phyloP scores from a whole-genome alignment of 2,329 filamentous ascomycete genomes.

The Leptographium radiaticola region DNA sequence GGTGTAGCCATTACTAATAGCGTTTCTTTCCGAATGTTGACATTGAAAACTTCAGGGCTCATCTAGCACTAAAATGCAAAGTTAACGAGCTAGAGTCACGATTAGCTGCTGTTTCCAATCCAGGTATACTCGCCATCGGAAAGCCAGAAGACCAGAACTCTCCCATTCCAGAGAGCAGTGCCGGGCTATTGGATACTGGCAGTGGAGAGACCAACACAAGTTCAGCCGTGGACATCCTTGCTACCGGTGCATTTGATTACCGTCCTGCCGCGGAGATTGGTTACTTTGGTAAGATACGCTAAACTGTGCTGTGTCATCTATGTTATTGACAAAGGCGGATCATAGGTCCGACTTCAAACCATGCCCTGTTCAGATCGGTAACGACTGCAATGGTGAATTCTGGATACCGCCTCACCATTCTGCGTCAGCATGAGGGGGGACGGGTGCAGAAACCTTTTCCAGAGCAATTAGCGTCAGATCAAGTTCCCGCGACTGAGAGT shows the following conservation, averaged over 20 bases:
- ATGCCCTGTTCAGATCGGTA: conserved; percentile 17
- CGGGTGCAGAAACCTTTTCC: background rate
- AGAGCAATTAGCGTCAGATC: background rate
- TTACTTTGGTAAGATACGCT: conserved; percentile 8
- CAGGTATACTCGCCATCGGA: background rate
- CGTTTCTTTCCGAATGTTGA: background rate
- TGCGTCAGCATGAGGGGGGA: background rate
- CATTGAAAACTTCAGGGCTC: background rate
- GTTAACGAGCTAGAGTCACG: conserved; percentile 13
- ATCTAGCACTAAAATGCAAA: conserved; percentile 3
- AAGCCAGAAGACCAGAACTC: background rate
- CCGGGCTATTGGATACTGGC: background rate
- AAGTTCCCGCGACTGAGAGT: background rate
- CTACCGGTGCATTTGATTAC: conserved; percentile 17
- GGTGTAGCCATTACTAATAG: background rate
- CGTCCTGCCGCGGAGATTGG: conserved; percentile 14
- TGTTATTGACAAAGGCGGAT: background rate
- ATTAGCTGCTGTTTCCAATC: conserved; percentile 4
- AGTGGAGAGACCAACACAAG: conserved; percentile 9
- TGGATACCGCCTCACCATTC: conserved; percentile 8
- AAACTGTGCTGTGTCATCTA: no score
- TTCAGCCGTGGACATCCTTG: conserved; percentile 16
- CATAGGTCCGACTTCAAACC: conserved; percentile 18
- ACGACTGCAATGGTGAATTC: conserved; percentile 15
- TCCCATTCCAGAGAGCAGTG: background rate